A percentile compares a stretch with the other conserved stretches of the same genome.
Conservation (phyloP, 768 basidiomycete species). For the Ephemerocybe angulata region DNA sequence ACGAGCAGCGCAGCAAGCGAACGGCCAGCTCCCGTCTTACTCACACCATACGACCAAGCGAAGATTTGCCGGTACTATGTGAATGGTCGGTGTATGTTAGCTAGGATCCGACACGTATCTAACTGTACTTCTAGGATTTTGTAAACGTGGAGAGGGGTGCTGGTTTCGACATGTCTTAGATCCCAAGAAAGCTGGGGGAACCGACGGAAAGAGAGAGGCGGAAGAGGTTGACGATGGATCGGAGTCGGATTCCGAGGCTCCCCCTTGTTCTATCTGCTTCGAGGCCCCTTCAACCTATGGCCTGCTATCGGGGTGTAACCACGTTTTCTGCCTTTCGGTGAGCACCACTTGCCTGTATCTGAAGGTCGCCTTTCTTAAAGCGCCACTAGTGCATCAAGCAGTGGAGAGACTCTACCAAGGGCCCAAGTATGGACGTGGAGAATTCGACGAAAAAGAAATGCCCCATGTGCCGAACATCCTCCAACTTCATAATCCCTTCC, state of each 20-base stretch:
- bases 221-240: slow-evolving; percentile 32
- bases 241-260: slow-evolving; percentile 31
- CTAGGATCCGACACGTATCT: background rate
- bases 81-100: slow-evolving; percentile 37
- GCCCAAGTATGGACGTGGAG: slow-evolving; percentile 48
- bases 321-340: slow-evolving; percentile 74
- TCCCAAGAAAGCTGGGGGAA: slow-evolving; percentile 16
- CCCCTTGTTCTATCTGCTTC: slow-evolving; percentile 64
- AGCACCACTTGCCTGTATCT: slow-evolving; percentile 17
- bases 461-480: slow-evolving; percentile 68
- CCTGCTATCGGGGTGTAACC: slow-evolving; percentile 68
- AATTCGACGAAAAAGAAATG: slow-evolving; percentile 68
- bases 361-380: slow-evolving; percentile 3
- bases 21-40: slow-evolving; percentile 13
- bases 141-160: slow-evolving; percentile 63
- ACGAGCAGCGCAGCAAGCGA: background rate
- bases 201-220: slow-evolving; percentile 11
- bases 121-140: slow-evolving; percentile 49
- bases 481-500: slow-evolving; percentile 71
- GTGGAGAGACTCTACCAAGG: slow-evolving; percentile 68
- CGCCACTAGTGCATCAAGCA: slow-evolving; percentile 64
- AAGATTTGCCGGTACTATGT: slow-evolving; percentile 69
- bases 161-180: slow-evolving; percentile 65
- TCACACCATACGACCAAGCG: slow-evolving; percentile 68
- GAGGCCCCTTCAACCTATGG: slow-evolving; percentile 70